These are phyloP conservation scores for Zymoseptoria ardabiliae DNA, from an alignment of 2,329 filamentous ascomycete species.

Conservation along the genomic window DNA sequence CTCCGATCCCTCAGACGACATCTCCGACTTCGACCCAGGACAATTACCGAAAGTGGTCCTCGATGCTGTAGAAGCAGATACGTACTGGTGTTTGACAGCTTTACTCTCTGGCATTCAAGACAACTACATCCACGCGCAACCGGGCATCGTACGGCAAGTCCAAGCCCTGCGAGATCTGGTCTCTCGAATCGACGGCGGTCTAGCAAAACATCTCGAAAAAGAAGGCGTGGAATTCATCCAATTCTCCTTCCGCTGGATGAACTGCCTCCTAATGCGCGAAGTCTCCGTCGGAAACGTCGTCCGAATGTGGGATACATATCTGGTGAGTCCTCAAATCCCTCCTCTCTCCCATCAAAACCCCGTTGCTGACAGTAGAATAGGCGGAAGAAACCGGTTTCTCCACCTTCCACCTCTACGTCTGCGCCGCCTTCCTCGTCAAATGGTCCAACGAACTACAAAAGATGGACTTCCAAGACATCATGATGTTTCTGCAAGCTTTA, in stretches of 20 bases:
- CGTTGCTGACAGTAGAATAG: slow-evolving; percentile 40
- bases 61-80: slow-evolving; percentile 94
- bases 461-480: slow-evolving; percentile 97
- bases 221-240: slow-evolving; percentile 98
- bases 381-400: slow-evolving; percentile 98
- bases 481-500: slow-evolving; percentile 97
- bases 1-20: slow-evolving; percentile 65
- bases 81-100: slow-evolving; percentile 97
- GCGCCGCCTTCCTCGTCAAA: slow-evolving; percentile 94
- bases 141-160: slow-evolving; percentile 92
- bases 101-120: slow-evolving; percentile 98
- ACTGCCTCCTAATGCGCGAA: slow-evolving; percentile 95
- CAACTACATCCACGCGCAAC: slow-evolving; percentile 96
- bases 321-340: slow-evolving; percentile 52
- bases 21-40: slow-evolving; percentile 92
- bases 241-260: slow-evolving; percentile 99
- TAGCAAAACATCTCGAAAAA: slow-evolving; percentile 81
- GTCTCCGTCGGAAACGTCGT: slow-evolving; percentile 95
- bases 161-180: slow-evolving; percentile 82
- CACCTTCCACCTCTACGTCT: slow-evolving; percentile 96
- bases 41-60: slow-evolving; percentile 84
- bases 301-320: slow-evolving; percentile 98
- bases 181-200: slow-evolving; percentile 71
- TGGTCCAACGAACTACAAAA: slow-evolving; percentile 92
- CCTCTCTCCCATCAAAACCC: not conserved